Evolutionary conservation across 805 yeast species (phyloP).

Genomic region (Suhomyces faveliae): DNA sequence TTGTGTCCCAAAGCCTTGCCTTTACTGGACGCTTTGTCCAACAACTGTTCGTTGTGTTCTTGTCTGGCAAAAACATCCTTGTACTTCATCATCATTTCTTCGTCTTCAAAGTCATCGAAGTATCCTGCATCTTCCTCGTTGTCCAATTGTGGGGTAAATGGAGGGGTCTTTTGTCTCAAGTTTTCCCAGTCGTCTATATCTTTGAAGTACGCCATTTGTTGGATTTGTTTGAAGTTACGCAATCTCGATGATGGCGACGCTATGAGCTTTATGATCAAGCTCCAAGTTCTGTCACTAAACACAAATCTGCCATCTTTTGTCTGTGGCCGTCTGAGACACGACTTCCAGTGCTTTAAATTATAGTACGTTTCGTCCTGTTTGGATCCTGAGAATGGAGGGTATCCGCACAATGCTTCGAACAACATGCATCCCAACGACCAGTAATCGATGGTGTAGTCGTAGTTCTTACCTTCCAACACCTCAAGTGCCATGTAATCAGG

Average conservation of each 20-base stretch:
- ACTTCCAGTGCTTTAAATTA: conserved; percentile 90
- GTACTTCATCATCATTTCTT: conserved; percentile 95
- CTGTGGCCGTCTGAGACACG: conserved; percentile 83
- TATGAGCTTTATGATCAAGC: conserved; percentile 71
- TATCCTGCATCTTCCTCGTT: conserved; percentile 98
- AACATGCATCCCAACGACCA: conserved; percentile 99
- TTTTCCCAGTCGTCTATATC: conserved; percentile 73
- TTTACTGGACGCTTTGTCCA: conserved; percentile 51
- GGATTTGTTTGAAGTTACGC: conserved; percentile 77
- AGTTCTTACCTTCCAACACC: conserved; percentile 88
- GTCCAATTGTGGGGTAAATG: conserved; percentile 95
- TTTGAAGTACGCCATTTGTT: conserved; percentile 73
- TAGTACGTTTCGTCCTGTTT: conserved; percentile 93
- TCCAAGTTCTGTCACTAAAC: conserved; percentile 96
- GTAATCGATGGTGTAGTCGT: conserved; percentile 95
- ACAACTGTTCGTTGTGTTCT: conserved; percentile 75
- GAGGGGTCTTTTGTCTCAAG: conserved; percentile 74
- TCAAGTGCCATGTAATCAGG: conserved; percentile 99
- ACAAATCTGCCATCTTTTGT: conserved; percentile 89
- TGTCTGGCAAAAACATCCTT: conserved; percentile 95
- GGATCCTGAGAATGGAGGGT: conserved; percentile 95
- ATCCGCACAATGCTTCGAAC: conserved; percentile 93
- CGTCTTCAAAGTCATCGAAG: conserved; percentile 95
- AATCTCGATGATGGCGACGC: conserved; percentile 76
- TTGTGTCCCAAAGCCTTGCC: conserved; percentile 46